These are phyloP conservation scores for Straminergon stramineum DNA, from an alignment of 225 moss, liverwort and hornwort genomes.

Conservation along the genomic window DNA sequence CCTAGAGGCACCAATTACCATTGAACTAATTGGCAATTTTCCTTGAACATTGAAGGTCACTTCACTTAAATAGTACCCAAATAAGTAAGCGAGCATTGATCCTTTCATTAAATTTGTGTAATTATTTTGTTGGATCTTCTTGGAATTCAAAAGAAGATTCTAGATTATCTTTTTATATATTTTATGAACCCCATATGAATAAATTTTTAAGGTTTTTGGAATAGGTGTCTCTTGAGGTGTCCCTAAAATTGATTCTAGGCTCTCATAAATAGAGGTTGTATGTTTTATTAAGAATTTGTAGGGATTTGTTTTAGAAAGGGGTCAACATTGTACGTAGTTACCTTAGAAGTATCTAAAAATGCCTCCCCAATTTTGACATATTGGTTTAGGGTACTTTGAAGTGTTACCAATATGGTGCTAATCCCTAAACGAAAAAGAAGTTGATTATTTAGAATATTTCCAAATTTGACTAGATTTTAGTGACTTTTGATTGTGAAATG, in stretches of 20 bases:
- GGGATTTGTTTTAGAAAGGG: accelerated
- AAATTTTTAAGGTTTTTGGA: not conserved
- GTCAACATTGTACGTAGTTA: accelerated
- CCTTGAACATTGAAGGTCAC: no score
- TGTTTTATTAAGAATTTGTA: not conserved
- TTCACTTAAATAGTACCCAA: not conserved
- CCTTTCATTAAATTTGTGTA: accelerated
- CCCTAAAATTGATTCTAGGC: not conserved
- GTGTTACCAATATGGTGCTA: no score
- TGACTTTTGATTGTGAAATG: not conserved
- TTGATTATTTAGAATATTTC: not conserved
- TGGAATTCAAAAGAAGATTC: not conserved
- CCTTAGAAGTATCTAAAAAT: not conserved
- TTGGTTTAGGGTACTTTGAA: no score
- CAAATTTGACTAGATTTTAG: not conserved
- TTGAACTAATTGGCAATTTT: no score
- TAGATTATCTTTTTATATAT: not conserved
- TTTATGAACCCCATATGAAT: not conserved
- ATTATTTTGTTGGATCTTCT: not conserved
- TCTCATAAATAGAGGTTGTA: not conserved
- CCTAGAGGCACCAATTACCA: no score
- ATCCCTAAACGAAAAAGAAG: accelerated
- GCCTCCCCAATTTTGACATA: no score
- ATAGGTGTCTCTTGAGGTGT: not conserved
- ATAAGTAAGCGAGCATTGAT: not conserved